Evolutionary conservation across 1,284 basidiomycete species (phyloP).

Genomic region (Rhodotorula sp.): DNA sequence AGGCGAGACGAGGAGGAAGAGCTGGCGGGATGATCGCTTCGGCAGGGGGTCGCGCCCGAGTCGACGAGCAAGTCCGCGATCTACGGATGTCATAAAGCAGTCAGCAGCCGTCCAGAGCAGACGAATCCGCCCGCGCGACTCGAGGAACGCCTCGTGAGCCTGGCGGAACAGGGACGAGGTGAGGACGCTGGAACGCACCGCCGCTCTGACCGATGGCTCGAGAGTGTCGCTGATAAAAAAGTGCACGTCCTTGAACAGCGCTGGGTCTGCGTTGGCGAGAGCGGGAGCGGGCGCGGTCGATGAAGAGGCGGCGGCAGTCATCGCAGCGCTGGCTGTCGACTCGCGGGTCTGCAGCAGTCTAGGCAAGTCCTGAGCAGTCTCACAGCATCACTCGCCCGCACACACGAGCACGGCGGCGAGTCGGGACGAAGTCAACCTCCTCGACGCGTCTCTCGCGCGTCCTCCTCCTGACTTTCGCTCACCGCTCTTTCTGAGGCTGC

Average conservation of each 20-base stretch:
- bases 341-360: too few relatives aligned
- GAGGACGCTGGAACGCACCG: background rate
- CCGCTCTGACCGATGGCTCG: background rate
- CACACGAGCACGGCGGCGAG: too few relatives aligned
- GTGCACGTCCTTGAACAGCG: conserved; percentile 12
- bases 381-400: too few relatives aligned
- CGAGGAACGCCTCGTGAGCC: too few relatives aligned
- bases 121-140: too few relatives aligned
- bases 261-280: background rate
- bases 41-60: conserved; percentile 12
- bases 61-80: conserved; percentile 9
- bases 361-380: too few relatives aligned
- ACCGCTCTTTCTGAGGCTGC: background rate
- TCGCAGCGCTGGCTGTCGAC: too few relatives aligned
- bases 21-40: background rate
- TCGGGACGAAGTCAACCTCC: too few relatives aligned
- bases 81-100: background rate
- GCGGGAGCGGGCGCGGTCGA: background rate
- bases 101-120: background rate
- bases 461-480: background rate
- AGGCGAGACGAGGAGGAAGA: background rate
- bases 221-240: conserved; percentile 17
- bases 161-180: background rate
- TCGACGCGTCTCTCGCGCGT: too few relatives aligned
- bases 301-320: background rate